Evolutionary conservation across 306 rosid genomes (phyloP).

Genomic region (Canavalia ensiformis): DNA sequence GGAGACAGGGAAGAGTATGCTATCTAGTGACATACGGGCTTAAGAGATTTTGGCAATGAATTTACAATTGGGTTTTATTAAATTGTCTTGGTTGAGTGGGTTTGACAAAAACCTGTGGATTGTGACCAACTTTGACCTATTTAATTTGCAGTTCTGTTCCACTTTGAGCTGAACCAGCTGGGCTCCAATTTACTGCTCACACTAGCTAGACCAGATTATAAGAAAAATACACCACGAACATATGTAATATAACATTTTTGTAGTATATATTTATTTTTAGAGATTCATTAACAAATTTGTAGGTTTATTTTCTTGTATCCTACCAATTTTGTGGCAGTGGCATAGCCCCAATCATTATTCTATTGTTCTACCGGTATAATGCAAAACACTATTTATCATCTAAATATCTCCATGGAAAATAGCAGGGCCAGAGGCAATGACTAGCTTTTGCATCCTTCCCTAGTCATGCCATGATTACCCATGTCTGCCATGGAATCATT

Average conservation of each 20-base stretch:
- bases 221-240: not conserved
- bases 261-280: not conserved
- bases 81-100: not conserved
- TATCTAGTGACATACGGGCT: too few species aligned
- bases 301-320: constrained; percentile 1
- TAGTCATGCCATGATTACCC: not conserved
- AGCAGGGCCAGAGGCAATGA: not conserved
- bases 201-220: not conserved
- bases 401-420: constrained; percentile 18
- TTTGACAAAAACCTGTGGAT: not conserved
- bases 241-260: not conserved
- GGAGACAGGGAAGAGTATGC: too few species aligned
- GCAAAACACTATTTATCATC: not conserved
- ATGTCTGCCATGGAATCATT: constrained; percentile 2
- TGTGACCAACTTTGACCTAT: not conserved
- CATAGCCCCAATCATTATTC: not conserved
- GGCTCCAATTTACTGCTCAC: not conserved
- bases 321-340: constrained; percentile 6
- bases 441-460: constrained; percentile 8
- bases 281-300: not conserved
- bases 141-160: not conserved
- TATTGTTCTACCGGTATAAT: not conserved
- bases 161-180: not conserved
- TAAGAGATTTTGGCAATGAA: too few species aligned
- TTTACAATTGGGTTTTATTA: not conserved